Conservation (phyloP, 139 green algal genomes). For the Nannochloris sp. region DNA sequence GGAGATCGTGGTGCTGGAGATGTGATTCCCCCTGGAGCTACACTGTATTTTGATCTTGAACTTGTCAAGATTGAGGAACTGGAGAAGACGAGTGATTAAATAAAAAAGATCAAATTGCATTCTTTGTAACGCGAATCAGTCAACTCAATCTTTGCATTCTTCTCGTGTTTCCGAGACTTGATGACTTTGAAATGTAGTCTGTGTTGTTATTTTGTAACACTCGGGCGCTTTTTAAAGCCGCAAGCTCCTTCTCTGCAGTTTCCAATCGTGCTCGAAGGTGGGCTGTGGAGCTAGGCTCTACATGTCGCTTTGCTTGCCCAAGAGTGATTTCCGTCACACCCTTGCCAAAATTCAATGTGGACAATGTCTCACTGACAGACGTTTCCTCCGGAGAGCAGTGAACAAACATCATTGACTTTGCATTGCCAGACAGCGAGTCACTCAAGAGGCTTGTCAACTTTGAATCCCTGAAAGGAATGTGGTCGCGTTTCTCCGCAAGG, state of each 20-base stretch:
- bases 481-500: slow-evolving; percentile 51
- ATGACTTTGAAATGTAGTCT: too few relatives aligned
- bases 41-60: slow-evolving; percentile 27
- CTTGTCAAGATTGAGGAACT: slow-evolving; percentile 1
- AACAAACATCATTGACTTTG: slow-evolving; percentile 91
- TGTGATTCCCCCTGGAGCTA: slow-evolving; percentile 17
- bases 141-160: not conserved
- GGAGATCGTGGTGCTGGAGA: slow-evolving; percentile 26
- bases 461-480: slow-evolving; percentile 82
- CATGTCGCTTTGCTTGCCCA: slow-evolving; percentile 40
- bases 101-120: not conserved
- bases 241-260: slow-evolving; percentile 3
- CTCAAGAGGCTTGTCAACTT: slow-evolving; percentile 87
- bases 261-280: not conserved
- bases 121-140: not conserved
- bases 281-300: not conserved
- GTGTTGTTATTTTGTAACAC: too few relatives aligned
- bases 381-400: slow-evolving; percentile 75
- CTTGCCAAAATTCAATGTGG: slow-evolving; percentile 81
- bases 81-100: not conserved
- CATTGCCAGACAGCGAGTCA: slow-evolving; percentile 73
- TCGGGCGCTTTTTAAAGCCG: not conserved
- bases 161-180: too few relatives aligned
- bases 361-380: slow-evolving; percentile 56
- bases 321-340: slow-evolving; percentile 81